phyloP scores from a whole-genome alignment of 2,329 filamentous ascomycete species.

The Diplodia seriata region DNA sequence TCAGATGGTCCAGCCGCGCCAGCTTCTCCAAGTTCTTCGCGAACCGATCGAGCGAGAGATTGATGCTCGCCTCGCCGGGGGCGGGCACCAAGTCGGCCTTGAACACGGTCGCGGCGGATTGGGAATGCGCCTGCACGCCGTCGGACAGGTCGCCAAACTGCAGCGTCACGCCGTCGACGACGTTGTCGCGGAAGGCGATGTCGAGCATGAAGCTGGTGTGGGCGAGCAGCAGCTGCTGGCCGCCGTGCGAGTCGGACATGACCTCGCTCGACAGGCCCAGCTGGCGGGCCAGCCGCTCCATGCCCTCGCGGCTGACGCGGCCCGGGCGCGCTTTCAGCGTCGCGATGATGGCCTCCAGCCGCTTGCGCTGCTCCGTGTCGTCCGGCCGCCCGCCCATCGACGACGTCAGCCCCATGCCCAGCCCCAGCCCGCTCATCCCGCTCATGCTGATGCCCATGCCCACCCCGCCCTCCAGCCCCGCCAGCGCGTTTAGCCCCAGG shows the following conservation, averaged over 20 bases:
- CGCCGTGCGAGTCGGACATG: constrained; percentile 37
- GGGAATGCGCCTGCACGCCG: constrained; percentile 22
- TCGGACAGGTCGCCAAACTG: constrained; percentile 35
- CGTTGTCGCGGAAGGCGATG: constrained; percentile 17
- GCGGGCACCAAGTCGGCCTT: constrained; percentile 67
- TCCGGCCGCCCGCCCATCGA: constrained; percentile 52
- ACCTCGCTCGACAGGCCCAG: constrained; percentile 64
- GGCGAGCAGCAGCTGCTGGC: constrained; percentile 46
- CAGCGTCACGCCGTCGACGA: constrained; percentile 24
- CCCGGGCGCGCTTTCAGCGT: constrained; percentile 72
- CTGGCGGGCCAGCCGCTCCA: constrained; percentile 73
- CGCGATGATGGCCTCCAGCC: constrained; percentile 68
- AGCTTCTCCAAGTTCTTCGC: constrained; percentile 74
- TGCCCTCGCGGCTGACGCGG: constrained; percentile 73
- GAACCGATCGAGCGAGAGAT: constrained; percentile 74
- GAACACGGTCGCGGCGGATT: constrained; percentile 55
- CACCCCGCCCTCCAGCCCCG: constrained; percentile 49
- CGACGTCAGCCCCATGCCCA: constrained; percentile 42
- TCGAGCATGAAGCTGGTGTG: constrained; percentile 49
- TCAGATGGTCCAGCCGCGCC: constrained; percentile 73
- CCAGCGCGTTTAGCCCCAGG: constrained; percentile 48
- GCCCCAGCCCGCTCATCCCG: constrained; percentile 50
- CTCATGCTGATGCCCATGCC: constrained; percentile 52
- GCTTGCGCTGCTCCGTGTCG: constrained; percentile 60
- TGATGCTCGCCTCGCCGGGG: constrained; percentile 68